Conservation (phyloP, 2,329 filamentous ascomycete genomes). For the Aspergillus bombycis region DNA sequence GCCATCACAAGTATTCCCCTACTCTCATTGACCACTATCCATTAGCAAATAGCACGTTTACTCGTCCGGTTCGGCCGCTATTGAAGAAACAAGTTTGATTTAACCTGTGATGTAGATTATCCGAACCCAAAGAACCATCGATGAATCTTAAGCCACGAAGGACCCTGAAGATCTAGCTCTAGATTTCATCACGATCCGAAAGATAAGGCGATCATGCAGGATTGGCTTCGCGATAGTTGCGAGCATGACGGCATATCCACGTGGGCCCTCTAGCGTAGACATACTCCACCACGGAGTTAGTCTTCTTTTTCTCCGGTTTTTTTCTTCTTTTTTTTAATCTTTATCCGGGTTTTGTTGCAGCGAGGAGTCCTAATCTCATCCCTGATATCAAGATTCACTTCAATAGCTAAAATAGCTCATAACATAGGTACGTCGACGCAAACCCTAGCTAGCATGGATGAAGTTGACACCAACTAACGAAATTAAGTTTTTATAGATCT, state of each 20-base stretch:
- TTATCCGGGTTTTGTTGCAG: neutral
- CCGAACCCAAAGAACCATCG: neutral
- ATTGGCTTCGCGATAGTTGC: neutral
- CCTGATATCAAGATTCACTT: neutral
- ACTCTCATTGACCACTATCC: neutral
- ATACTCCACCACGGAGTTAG: conserved; percentile 1
- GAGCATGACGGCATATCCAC: conserved; percentile 1
- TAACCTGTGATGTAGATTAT: neutral
- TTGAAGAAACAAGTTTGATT: neutral
- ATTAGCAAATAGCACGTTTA: neutral
- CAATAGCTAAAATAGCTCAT: neutral
- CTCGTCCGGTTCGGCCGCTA: too few relatives aligned
- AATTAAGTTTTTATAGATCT: neutral
- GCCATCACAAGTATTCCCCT: neutral
- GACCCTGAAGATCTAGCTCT: neutral
- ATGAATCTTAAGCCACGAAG: neutral
- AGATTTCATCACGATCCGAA: neutral
- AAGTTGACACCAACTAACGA: neutral
- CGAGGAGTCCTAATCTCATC: neutral
- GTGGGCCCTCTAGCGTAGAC: neutral
- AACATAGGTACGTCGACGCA: neutral
- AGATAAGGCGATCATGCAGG: neutral
- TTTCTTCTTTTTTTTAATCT: conserved; percentile 7
- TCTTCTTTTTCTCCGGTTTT: conserved; percentile 5
- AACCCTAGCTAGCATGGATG: neutral